These are phyloP conservation scores for Ceratobasidium sp. DNA, from an alignment of 1,284 basidiomycete species.

Conservation along the genomic window DNA sequence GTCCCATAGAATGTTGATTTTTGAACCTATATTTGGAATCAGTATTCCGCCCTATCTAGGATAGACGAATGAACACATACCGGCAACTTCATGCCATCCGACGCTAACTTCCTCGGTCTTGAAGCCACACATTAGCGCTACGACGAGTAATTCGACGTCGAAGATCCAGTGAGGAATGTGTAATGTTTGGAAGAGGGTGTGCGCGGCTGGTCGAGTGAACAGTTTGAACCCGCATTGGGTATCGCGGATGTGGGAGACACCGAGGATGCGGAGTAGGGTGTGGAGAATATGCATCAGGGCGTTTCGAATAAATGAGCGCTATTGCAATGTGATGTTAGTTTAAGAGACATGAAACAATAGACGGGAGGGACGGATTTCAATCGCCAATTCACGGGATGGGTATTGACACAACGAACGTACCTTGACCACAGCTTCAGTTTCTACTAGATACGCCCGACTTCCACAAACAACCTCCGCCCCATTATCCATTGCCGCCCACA, in stretches of 20 bases:
- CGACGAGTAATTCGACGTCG: slow-evolving; percentile 92
- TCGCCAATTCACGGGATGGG: background rate
- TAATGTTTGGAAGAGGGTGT: slow-evolving; percentile 82
- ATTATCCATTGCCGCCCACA: slow-evolving; percentile 80
- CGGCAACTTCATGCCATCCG: slow-evolving; percentile 90
- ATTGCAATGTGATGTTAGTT: slow-evolving; percentile 23
- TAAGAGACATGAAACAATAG: background rate
- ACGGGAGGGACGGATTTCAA: background rate
- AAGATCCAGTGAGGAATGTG: slow-evolving; percentile 93
- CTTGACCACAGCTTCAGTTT: slow-evolving; percentile 93
- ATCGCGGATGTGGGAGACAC: slow-evolving; percentile 88
- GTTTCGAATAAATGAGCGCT: slow-evolving; percentile 89
- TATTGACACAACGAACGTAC: slow-evolving; percentile 57
- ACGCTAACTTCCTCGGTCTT: slow-evolving; percentile 88
- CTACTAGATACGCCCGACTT: slow-evolving; percentile 90
- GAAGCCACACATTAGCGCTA: slow-evolving; percentile 78
- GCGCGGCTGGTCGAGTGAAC: slow-evolving; percentile 82
- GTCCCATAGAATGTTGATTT: slow-evolving; percentile 85
- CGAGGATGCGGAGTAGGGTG: slow-evolving; percentile 81
- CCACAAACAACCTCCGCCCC: slow-evolving; percentile 78
- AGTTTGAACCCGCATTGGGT: slow-evolving; percentile 98
- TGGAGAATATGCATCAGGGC: slow-evolving; percentile 93
- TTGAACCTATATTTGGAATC: slow-evolving; percentile 54
- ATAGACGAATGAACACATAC: slow-evolving; percentile 60
- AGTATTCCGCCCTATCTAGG: background rate